Evolutionary conservation across 208 protist genomes (phyloP), one percentile per base, ranked within the genome.

Genomic region (Trypanosoma avium): DNA sequence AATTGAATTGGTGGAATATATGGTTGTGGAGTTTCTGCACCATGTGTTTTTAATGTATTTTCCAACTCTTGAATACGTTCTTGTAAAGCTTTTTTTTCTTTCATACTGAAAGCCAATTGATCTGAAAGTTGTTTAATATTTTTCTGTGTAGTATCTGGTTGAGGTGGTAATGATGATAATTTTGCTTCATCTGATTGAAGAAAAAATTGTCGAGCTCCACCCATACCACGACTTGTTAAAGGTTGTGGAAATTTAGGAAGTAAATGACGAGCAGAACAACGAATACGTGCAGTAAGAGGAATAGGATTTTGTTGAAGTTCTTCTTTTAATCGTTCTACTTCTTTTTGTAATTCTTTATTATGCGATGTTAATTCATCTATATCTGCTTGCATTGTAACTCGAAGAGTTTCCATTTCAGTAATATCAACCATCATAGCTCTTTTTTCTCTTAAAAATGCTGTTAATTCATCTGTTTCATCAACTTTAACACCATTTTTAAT

Each of bases 321-420:
- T 32, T 53, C 17, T 36, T 35, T 77, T 4, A 84, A 42, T 0
- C 73, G 72, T 47, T 81, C 64, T 33, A 92, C 17, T 65, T 90
- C 81, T 24, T 52, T 60, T 61, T 55, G 47, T 33, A 90, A 48
- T 22, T 78, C 73, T 32, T 79, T 73, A 45, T 84, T 76, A 57
- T 84, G 72, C 21, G 73, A 80, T 35, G 60, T 60, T 35, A 82
- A 57, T 40, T 94, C 88, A 56, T 94, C 82, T 12, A 94, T 70
- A 42, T 89, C 80, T 5, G 75, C 76, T 74, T 91, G 88, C 77
- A 94, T 90, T 8, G 73, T 75, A 27, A 94, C 67, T 6, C 82
- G 84, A 9, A 94, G 70, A 9, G 77, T 87, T 57, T 90, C 84
- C 42, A 94, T 73, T 46, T 94, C 84, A 13, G 62, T 66, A 22